Base-by-base conservation (phyloP, 495 filamentous ascomycete species). In the Zalerion maritima region DNA sequence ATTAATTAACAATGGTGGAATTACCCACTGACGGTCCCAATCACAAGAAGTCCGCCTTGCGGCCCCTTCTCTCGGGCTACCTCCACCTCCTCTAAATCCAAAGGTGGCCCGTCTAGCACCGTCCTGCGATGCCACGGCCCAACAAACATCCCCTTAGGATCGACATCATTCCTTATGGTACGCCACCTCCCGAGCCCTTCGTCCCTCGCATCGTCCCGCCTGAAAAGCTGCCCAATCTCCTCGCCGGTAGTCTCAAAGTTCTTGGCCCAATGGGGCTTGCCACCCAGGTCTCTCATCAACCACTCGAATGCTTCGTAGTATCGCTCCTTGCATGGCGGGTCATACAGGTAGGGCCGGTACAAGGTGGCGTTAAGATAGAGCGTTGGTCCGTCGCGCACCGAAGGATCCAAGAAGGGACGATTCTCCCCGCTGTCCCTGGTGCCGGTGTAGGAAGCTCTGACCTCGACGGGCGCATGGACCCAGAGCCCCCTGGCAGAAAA, bases 201-300 rank as follows among this genome's bases (percentile, higher is more conserved):
- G 5, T 66, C 65, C 43, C 73, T 73, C 47, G 67, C 48, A 1
- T 46, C 37, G 25, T 59, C 49, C 10, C 37, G 37, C 13, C 55
- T 59, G 37, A 70, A 77, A 57, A 71, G 68, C 4, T 35, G 26
- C 29, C 54, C 49, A 16, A 81, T 59, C 23, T 79, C 71, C 21
- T 63, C 59, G 6, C 64, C 61, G 1, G 57, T 54, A 10, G 69
- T 65, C 16, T 60, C 57, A 52, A 93, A 96, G 43, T 93, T 94
- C 66, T 97, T 97, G 5, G 91, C 89, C 85, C 89, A 97, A 52
- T 97, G 89, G 18, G 89, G 89, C 26, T 67, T 64, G n/a, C 82
- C 89, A 31, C 79, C 82, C 32, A 92, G 55, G 29, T 94, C 81
- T 19, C 73, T 74, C 89, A 96, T 96, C 26, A 97, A 72, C 62